Evolutionary conservation across 345 rosid species (phyloP).

Genomic region (Eucalyptus decipiens): DNA sequence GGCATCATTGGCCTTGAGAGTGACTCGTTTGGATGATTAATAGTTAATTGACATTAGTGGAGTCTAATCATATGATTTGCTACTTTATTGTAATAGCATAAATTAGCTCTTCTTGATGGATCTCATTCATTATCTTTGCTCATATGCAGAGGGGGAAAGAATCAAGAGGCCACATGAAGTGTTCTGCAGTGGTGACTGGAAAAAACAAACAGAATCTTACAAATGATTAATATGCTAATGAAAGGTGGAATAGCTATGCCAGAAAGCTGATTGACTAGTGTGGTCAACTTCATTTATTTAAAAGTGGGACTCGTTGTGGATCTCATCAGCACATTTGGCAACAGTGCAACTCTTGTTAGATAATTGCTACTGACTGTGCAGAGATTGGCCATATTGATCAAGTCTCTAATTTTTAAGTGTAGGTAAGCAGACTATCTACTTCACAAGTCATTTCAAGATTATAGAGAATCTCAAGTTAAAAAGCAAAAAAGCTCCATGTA

Average conservation of each 20-base stretch:
- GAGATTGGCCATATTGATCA: neutral
- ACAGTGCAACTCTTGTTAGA: neutral
- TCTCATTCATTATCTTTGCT: neutral
- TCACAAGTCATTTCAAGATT: neutral
- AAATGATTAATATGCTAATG: neutral
- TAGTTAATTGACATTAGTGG: neutral
- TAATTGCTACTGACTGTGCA: neutral
- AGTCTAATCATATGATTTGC: neutral
- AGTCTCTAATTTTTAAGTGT: neutral
- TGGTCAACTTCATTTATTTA: neutral
- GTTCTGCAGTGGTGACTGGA: neutral
- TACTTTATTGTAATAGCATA: neutral
- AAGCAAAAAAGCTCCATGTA: neutral
- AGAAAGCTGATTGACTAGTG: neutral
- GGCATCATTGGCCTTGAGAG: neutral
- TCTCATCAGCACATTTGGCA: neutral
- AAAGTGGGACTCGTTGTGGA: neutral
- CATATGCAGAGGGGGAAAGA: neutral
- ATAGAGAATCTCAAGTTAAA: neutral
- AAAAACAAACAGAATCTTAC: neutral
- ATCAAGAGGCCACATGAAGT: neutral
- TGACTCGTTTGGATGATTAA: neutral
- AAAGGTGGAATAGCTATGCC: neutral
- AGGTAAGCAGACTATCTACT: neutral
- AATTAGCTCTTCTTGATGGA: neutral